phyloP scores from a whole-genome alignment of 371 early-diverging fungal species.

The Quaeritorhiza haematococci region DNA sequence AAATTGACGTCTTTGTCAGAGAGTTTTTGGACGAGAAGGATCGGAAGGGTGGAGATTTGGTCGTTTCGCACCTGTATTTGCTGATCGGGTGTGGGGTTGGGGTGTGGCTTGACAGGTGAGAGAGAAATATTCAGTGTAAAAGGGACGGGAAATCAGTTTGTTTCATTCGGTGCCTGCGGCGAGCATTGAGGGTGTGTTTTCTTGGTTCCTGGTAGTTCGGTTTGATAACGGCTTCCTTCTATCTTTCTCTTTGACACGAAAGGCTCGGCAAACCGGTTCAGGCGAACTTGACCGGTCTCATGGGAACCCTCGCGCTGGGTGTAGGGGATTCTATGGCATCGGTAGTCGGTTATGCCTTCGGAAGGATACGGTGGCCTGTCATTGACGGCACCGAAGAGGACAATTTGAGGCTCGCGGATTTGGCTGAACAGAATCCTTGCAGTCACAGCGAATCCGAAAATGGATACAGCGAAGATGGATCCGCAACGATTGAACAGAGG shows the following conservation, averaged over 20 bases:
- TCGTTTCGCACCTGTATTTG: constrained; percentile 85
- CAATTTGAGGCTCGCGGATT: too few species aligned
- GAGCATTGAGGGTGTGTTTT: too few species aligned
- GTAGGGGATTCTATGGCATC: constrained; percentile 88
- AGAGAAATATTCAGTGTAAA: too few species aligned
- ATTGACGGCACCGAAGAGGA: too few species aligned
- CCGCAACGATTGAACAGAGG: too few species aligned
- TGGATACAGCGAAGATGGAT: too few species aligned
- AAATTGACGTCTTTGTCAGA: constrained; percentile 64
- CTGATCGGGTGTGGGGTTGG: constrained; percentile 85
- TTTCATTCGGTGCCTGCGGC: too few species aligned
- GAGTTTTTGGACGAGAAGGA: constrained; percentile 82
- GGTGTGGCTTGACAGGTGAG: constrained; percentile 72
- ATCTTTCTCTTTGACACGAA: constrained; percentile 17
- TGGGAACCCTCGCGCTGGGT: constrained; percentile 80
- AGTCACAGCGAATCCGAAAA: too few species aligned
- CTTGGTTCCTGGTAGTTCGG: constrained; percentile 8
- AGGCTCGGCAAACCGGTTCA: constrained; percentile 10
- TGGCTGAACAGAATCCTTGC: too few species aligned
- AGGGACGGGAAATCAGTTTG: too few species aligned
- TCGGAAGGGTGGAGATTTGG: constrained; percentile 61
- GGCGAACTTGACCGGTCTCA: constrained; percentile 46
- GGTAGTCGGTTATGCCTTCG: constrained; percentile 70
- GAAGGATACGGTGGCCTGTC: constrained; percentile 67
- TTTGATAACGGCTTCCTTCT: constrained; percentile 5